phyloP scores from a whole-genome alignment of 2,329 filamentous ascomycete genomes.

The Akanthomyces dipterigenus region DNA sequence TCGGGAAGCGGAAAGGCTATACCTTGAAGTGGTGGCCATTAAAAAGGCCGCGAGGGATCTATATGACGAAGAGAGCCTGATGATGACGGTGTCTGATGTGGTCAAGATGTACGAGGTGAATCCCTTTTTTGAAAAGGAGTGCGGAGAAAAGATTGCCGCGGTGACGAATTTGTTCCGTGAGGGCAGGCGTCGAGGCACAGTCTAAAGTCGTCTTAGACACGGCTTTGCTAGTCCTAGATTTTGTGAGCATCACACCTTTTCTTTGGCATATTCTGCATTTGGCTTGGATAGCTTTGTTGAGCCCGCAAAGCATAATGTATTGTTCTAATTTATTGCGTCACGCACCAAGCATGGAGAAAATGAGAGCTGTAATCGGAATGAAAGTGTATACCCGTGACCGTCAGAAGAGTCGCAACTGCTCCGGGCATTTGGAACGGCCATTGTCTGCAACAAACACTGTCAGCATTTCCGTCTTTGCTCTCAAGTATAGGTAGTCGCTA shows the following conservation, averaged over 20 bases:
- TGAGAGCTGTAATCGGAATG: no score
- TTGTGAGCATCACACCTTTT: background rate
- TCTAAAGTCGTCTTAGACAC: background rate
- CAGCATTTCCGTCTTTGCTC: no score
- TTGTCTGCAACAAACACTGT: no score
- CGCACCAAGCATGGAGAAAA: no score
- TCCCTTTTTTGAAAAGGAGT: conserved; percentile 18
- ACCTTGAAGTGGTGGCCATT: conserved; percentile 19
- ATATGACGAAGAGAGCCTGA: conserved; percentile 18
- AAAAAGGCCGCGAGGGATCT: conserved; percentile 19
- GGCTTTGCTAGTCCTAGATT: no score
- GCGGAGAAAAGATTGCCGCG: conserved; percentile 15
- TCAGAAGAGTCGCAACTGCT: no score
- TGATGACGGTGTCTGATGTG: conserved; percentile 20
- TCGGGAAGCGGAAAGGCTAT: conserved; percentile 19
- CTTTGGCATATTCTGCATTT: background rate
- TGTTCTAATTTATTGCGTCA: no score
- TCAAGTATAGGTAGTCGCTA: no score
- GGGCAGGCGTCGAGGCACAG: background rate
- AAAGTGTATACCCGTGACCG: no score
- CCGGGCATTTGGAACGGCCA: no score
- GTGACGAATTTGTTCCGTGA: background rate
- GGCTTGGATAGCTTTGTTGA: no score
- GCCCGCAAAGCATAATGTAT: no score
- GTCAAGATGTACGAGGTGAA: conserved; percentile 24